Conservation (phyloP, 1,284 basidiomycete species). For the Spongispora temasekensis region DNA sequence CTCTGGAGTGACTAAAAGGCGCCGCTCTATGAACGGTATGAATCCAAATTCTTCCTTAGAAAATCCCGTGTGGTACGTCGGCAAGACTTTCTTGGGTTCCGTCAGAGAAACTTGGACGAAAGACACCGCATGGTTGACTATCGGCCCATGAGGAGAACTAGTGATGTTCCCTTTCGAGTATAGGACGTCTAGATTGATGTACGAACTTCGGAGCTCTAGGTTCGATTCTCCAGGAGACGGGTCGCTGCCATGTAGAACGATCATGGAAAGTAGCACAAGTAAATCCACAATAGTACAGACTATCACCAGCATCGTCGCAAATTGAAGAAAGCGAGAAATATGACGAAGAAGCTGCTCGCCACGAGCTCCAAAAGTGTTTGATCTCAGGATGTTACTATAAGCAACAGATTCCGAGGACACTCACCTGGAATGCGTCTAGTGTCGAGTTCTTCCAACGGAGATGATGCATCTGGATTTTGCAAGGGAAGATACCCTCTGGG, state of each 20-base stretch:
- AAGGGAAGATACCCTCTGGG: background rate
- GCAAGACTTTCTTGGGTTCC: background rate
- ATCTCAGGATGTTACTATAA: background rate
- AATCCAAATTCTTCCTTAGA: constrained; percentile 1
- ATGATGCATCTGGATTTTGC: background rate
- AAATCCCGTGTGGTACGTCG: constrained; percentile 2
- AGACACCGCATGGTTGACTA: constrained; percentile 3
- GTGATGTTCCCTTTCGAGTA: constrained; percentile 6
- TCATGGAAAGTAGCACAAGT: constrained; percentile 2
- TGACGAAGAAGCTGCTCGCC: background rate
- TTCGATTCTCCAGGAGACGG: background rate
- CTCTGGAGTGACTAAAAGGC: constrained; percentile 4
- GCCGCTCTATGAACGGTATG: background rate
- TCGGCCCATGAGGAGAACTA: constrained; percentile 2
- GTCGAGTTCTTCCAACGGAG: background rate
- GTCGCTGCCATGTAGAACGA: background rate
- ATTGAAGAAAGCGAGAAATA: background rate
- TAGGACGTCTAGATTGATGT: constrained; percentile 5
- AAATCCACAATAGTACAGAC: constrained; percentile 6
- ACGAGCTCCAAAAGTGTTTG: background rate
- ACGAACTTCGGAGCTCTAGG: constrained; percentile 3
- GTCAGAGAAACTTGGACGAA: constrained; percentile 4
- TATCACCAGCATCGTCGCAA: background rate
- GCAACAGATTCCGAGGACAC: background rate
- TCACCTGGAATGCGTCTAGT: background rate